Evolutionary conservation across 1,284 basidiomycete species (phyloP), one percentile per base, ranked within the genome.

Genomic region (Melampsora abietis-canadensis): DNA sequence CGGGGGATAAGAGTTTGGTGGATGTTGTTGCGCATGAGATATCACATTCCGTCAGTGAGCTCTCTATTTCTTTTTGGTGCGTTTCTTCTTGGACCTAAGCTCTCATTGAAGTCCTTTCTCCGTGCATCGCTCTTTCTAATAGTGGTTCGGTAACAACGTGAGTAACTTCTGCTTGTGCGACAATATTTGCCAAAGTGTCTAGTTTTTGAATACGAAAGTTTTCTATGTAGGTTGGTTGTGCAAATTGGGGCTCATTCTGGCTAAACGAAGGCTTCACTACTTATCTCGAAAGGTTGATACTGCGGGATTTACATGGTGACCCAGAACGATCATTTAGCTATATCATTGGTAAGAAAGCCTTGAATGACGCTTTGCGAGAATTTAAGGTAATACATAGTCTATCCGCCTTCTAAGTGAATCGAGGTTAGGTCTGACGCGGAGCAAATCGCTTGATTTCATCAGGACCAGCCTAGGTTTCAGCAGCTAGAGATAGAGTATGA

Each of bases 201-300:
- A 21, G 40, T 24, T 21, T 27, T 21, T 15, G 19, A 21, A 54
- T 77, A 15, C 60, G 37, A 34, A 40, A 2, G 57, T 30, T 30
- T 21, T 21, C 1, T 31, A 47, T 47, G 17, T n/a, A 67, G 66
- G 74, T 76, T 51, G 73, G 70, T 17, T 76, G 76, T 62, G 65
- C 63, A 24, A 75, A 75, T 62, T 76, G 76, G 76, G 65, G 75
- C 24, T 66, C 72, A 40, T 66, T 69, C 76, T 81, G 79, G 82
- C 78, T 82, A 47, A 82, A 82, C 76, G 79, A 84, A 81, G 85
- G 92, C 46, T 96, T 92, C 90, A 96, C 94, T 44, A 94, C 92
- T 0, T 97, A 94, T 81, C 89, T 92, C 65, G 95, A 98, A 82
- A 88, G 94, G 27, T 84, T 96, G 10, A 85, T 96, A 47, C 88